Evolutionary conservation across 352 stramenopile species (phyloP), one percentile per base, ranked within the genome.

Genomic region (Peronospora tabacina): DNA sequence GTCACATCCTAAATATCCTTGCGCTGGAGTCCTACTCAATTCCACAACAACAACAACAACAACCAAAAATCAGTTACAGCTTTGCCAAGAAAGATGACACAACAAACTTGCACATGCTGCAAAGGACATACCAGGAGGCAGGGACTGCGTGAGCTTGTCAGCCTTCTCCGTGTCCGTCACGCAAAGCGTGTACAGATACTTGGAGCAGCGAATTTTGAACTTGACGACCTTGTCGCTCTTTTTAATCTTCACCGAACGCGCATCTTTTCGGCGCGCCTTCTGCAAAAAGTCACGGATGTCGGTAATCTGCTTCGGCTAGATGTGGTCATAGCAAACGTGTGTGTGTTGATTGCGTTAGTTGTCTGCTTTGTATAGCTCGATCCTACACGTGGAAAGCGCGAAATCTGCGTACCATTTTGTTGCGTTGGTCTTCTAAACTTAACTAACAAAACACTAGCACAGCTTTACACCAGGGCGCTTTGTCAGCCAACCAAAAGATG

Each of bases 181-280:
- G 55, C 94, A 95, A 26, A 99, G 81, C 50, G 97, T 99, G 86
- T 99, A 99, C 64, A 99, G 83, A 74, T 98, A 98, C 74, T 94
- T 95, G 66, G 87, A 97, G 94, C 96, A 99, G 67, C 97, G 93
- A 73, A 99, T 99, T 89, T 99, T 99, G 88, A 99, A 99, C 89
- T 99, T 99, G 72, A 96, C 97, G 51, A 97, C 86, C 71, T 90
- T 75, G 62, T 87, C 78, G 58, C 85, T 88, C 91, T 98, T 99
- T 79, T 98, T 98, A 72, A 99, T 99, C 82, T 98, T 99, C 39
- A 99, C 96, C 58, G 97, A 96, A 64, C 96, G 96, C 63, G 97
- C 97, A 87, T 97, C 91, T 76, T 96, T 95, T 84, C 95, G 77
- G 69, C 95, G 91, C 51, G 95, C 95, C 85, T 98, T 99, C 80